Evolutionary conservation across 352 stramenopile species (phyloP), one percentile per base, ranked within the genome.

Genomic region (Phytophthora boehmeriae): DNA sequence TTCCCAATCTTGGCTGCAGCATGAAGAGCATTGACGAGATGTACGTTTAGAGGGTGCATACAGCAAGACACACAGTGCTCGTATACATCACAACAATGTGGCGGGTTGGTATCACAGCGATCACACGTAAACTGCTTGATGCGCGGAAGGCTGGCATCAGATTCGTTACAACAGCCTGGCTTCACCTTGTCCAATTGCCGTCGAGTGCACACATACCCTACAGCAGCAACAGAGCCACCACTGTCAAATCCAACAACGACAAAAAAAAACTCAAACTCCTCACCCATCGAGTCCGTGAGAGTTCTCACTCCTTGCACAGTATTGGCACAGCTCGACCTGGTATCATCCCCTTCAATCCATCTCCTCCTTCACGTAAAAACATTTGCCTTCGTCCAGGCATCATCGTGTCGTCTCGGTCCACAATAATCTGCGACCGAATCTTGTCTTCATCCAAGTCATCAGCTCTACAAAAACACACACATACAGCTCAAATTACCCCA

Each of bases 21-120:
- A 22, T 55, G 50, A 53, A 51, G 28, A 14, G n/a, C 11, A 45
- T 10, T 45, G 27, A 42, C 48, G 60, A 30, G 34, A 57, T 59
- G 48, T 57, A 90, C 80, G 57, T 92, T 90, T 4, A 87, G 73
- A n/a, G 80, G 80, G 46, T 89, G 75, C 83, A 92, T 90, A 58
- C 83, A 92, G 55, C 83, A 92, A 20, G 80, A 92, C 23, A 92
- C 83, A 48, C 80, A 90, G 56, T 88, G 78, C 52, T 90, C 80
- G 45, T 76, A 90, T 2, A 76, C 61, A 13, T 86, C 71, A 43
- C 83, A 92, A 60, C 83, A 92, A 35, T 92, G 83, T 17, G 83
- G 83, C 11, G 80, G 57, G 25, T 76, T 84, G 22, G 78, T 87
- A 56, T 89, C 79, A 58, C 83, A 92, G 20, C 35, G 56, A 46